These are phyloP conservation scores for Rhizopogon salebrosus DNA, from an alignment of 768 basidiomycete species.

Conservation along the genomic window DNA sequence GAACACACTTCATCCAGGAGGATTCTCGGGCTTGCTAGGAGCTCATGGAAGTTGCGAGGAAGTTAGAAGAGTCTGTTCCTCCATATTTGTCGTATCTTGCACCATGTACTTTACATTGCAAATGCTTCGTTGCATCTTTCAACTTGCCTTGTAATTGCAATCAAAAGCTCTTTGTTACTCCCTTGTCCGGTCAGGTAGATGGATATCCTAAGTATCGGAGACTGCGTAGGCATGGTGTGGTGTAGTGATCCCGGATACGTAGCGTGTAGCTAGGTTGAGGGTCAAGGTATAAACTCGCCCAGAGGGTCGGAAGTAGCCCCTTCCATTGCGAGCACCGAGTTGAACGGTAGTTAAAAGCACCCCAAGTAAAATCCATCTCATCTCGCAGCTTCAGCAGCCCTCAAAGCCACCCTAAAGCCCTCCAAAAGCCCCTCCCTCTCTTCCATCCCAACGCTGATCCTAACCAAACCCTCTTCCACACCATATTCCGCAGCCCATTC, in stretches of 20 bases:
- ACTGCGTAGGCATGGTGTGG: no score
- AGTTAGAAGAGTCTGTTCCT: no score
- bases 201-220: no score
- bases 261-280: no score
- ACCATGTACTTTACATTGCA: no score
- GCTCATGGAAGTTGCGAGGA: no score
- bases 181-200: neutral
- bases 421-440: constrained; percentile 49
- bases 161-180: no score
- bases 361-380: constrained; percentile 5
- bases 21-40: no score
- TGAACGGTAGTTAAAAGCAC: constrained; percentile 1
- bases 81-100: no score
- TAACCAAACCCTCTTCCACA: constrained; percentile 77
- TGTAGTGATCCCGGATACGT: neutral
- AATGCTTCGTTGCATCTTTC: no score
- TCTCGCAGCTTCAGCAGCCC: constrained; percentile 56
- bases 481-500: constrained; percentile 89
- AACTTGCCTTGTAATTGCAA: no score
- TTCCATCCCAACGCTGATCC: constrained; percentile 92
- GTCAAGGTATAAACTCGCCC: neutral
- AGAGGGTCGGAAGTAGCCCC: neutral
- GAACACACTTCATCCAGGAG: no score
- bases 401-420: constrained; percentile 60
- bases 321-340: neutral